Percentiles rank a stretch among this genome's conserved stretches.
phyloP scores from a whole-genome alignment of 139 green algal species.

The Pseudopediastrum boryanum region DNA sequence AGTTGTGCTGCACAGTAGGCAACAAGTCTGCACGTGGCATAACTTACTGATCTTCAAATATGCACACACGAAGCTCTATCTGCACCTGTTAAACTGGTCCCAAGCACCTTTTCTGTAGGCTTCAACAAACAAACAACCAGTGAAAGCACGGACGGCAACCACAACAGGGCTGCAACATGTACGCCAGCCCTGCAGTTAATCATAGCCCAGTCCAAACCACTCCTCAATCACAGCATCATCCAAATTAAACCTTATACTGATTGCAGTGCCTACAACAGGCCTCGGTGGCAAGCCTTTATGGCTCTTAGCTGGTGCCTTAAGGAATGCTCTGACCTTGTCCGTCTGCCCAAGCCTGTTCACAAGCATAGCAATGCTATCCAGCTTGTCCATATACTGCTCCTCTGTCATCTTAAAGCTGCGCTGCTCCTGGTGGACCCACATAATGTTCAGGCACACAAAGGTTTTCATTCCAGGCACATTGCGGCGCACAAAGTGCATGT shows the following conservation, averaged over 20 bases:
- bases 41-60: too few relatives aligned
- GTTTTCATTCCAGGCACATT: slow-evolving; percentile 58
- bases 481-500: slow-evolving; percentile 55
- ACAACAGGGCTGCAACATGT: too few relatives aligned
- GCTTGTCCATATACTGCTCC: slow-evolving; percentile 65
- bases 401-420: slow-evolving; percentile 57
- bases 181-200: too few relatives aligned
- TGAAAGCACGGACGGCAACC: too few relatives aligned
- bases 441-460: slow-evolving; percentile 60
- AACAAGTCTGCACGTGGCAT: too few relatives aligned
- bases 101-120: too few relatives aligned
- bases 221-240: slow-evolving; percentile 42
- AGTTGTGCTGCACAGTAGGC: too few relatives aligned
- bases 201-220: slow-evolving; percentile 59
- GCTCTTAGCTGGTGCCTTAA: slow-evolving; percentile 39
- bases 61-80: too few relatives aligned
- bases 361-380: slow-evolving; percentile 47
- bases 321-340: slow-evolving; percentile 48
- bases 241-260: slow-evolving; percentile 57
- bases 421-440: slow-evolving; percentile 63
- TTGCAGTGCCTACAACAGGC: slow-evolving; percentile 62
- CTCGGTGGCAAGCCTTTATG: slow-evolving; percentile 53
- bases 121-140: too few relatives aligned
- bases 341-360: slow-evolving; percentile 58
- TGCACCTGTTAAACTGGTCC: too few relatives aligned